Conservation (phyloP, 805 yeast genomes). For the Kluyveromyces starmeri region DNA sequence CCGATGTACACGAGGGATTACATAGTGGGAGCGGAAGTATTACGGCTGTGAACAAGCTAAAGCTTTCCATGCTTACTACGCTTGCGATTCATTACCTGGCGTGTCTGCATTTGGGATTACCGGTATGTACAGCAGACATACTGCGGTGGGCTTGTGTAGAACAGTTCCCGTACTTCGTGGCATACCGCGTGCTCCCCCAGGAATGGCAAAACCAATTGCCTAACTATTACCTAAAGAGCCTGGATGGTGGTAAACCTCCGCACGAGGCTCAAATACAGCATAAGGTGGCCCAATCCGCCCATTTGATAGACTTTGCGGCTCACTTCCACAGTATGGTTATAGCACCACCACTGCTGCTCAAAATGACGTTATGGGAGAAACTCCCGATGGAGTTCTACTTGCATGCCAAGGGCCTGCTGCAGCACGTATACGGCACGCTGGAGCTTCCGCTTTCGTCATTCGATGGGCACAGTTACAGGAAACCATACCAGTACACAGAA, state of each 20-base stretch:
- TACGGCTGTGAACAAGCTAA: conserved; percentile 5
- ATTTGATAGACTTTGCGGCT: conserved; percentile 8
- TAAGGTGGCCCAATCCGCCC: conserved; percentile 16
- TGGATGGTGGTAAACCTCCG: conserved; percentile 37
- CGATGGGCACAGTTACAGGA: conserved; percentile 8
- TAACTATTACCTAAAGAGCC: conserved; percentile 25
- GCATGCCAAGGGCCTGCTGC: conserved; percentile 12
- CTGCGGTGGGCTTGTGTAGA: conserved; percentile 34
- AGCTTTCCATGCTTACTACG: conserved; percentile 19
- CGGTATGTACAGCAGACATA: conserved; percentile 44
- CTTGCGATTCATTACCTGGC: conserved; percentile 43
- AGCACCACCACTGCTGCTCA: conserved; percentile 17
- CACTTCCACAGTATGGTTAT: conserved; percentile 10
- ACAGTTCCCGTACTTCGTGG: conserved; percentile 41
- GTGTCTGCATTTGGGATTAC: conserved; percentile 37
- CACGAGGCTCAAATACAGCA: conserved; percentile 30
- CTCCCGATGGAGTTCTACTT: conserved; percentile 24
- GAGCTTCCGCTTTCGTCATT: conserved; percentile 8
- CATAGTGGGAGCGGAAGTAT: neutral
- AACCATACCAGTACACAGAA: conserved; percentile 14
- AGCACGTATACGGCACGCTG: conserved; percentile 6
- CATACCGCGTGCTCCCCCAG: conserved; percentile 34
- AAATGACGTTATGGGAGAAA: conserved; percentile 11
- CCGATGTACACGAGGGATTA: conserved; percentile 7
- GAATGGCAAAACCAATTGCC: conserved; percentile 33